Evolutionary conservation across 2,329 filamentous ascomycete genomes (phyloP).

Genomic region (Alternaria sp.): DNA sequence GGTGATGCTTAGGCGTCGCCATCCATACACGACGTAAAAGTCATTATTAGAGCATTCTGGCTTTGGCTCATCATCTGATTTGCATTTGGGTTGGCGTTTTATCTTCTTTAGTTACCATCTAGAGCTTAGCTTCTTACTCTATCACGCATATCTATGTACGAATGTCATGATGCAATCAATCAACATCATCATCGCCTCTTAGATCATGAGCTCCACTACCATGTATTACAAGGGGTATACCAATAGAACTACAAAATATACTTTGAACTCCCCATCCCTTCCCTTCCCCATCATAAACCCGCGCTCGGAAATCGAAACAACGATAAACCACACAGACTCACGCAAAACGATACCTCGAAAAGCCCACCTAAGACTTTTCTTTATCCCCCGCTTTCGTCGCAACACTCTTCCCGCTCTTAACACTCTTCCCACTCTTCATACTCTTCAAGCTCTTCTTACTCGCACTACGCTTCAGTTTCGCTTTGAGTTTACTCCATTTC

Average conservation of each 20-base stretch:
- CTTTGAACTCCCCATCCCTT: neutral
- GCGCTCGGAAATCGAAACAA: neutral
- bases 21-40: neutral
- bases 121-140: neutral
- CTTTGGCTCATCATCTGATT: neutral
- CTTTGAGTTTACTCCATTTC: conserved; percentile 47
- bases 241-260: neutral
- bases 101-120: neutral
- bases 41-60: neutral
- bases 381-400: conserved; percentile 1
- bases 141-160: neutral
- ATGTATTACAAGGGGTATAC: neutral
- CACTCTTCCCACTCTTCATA: conserved; percentile 40
- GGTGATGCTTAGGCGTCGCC: neutral
- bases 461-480: conserved; percentile 40
- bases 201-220: neutral
- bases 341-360: neutral
- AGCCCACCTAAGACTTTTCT: conserved; percentile 13
- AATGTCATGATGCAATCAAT: conserved; percentile 7
- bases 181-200: neutral
- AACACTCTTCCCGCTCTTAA: conserved; percentile 28
- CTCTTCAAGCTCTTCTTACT: conserved; percentile 46
- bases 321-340: neutral
- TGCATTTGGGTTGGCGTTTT: conserved; percentile 14
- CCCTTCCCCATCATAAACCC: neutral